Evolutionary conservation across 257 asterid species (phyloP), one percentile per base, ranked within the genome.

Genomic region (Lycium ferocissimum): DNA sequence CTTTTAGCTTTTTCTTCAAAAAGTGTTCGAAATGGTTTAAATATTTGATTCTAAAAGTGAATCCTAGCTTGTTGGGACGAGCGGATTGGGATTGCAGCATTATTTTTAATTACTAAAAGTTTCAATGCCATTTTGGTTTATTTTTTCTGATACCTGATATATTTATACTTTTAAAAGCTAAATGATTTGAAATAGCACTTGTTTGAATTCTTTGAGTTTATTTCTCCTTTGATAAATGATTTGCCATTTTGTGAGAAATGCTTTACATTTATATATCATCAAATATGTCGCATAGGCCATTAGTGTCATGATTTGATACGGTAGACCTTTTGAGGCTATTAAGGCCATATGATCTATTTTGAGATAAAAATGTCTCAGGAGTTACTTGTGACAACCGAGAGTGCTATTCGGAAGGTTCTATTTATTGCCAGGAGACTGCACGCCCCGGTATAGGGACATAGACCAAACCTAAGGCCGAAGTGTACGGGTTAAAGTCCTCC

Each of bases 181-280:
- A 67, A 67, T 37, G 13, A 37, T 67, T 67, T 37, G 75, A 37
- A 35, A 37, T 67, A 67, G 76, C 76, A 67, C 49, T 67, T 15
- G 49, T 67, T 37, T 37, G 13, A 67, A 67, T 67, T 67, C 49
- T 35, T 14, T 37, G 7, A 67, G 76, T 67, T 37, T 15, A 37
- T 67, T 37, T 67, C 76, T 67, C 22, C 11, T 2, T 2, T 37
- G 76, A 8, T n/a, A 59, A 59, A 59, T 59, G 66, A 59, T n/a
- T 59, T n/a, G 10, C 4, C 33, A 59, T 59, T 18, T 54, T 54
- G 33, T 18, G 66, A 7, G 66, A 59, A 59, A 59, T 3, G 5
- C n/a, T 59, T 59, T 59, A 59, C 66, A 2, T 59, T 57, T 57
- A 12, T n/a, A 59, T 59, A n/a, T 59, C 33, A 1, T 2, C 33